Evolutionary conservation across 805 yeast genomes (phyloP).

Genomic region (Lachancea mirantina): DNA sequence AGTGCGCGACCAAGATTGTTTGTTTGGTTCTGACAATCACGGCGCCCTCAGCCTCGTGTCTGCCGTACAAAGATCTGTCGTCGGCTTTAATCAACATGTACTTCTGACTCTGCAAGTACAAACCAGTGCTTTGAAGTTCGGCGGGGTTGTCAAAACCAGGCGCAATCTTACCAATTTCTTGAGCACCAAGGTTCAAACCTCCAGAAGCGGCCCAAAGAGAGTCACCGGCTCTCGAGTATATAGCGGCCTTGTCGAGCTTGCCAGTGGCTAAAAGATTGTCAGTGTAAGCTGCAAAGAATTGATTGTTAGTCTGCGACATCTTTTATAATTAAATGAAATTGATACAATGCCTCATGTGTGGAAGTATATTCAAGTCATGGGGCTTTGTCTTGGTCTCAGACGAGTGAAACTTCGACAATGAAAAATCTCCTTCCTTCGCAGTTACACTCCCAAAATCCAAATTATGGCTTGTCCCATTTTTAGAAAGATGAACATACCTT

Average conservation of each 20-base stretch:
- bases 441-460: no score
- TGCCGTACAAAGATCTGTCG: constrained; percentile 89
- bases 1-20: constrained; percentile 89
- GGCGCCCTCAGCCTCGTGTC: constrained; percentile 81
- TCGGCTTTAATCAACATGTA: constrained; percentile 86
- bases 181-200: constrained; percentile 52
- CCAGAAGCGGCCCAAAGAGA: constrained; percentile 87
- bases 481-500: constrained; percentile 33
- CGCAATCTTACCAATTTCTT: constrained; percentile 69
- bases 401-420: no score
- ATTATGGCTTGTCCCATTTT: no score
- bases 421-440: no score
- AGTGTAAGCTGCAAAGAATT: constrained; percentile 71
- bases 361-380: no score
- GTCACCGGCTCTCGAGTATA: constrained; percentile 92
- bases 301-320: constrained; percentile 5
- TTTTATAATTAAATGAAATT: no score
- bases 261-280: constrained; percentile 86
- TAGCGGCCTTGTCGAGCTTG: constrained; percentile 85
- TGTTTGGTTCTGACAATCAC: constrained; percentile 90
- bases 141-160: constrained; percentile 75
- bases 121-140: constrained; percentile 74
- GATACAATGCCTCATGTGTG: no score
- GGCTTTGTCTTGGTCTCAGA: no score
- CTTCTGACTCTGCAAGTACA: constrained; percentile 78